Base-by-base conservation (phyloP, 2,329 filamentous ascomycete species). In the Fusarium transvaalense region DNA sequence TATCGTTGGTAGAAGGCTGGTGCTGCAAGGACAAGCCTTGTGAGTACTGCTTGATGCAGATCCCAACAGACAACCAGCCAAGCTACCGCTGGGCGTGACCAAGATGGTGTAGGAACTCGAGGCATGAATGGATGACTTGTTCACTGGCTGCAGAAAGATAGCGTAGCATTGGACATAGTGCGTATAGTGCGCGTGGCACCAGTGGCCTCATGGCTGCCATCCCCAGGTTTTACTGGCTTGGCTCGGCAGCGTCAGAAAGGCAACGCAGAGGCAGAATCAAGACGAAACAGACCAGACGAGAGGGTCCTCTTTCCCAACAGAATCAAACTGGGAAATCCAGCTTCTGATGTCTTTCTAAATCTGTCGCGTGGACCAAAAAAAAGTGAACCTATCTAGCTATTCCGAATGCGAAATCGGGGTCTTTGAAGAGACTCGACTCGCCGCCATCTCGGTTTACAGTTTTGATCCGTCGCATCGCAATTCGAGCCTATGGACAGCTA, bases 151-250 rank as follows among this genome's bases (percentile, higher is more conserved):
- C 56, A 56, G 62, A 60, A 21, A 61, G 29, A 34, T 61, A 59
- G 59, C 64, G 64, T 55, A 42, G 45, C 46, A 68, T 37, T 53
- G 46, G 51, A 48, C 64, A 68, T 60, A 70, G 66, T 64, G 59
- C 60, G 50, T 51, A 68, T 60, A 67, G 61, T 56, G 59, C 69
- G 71, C 72, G 72, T 74, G 72, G 72, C 72, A 71, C 71, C 72
- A 71, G 64, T 75, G 61, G 71, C 47, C 71, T 61, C 54, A 61
- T 64, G 61, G 58, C 39, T 48, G 51, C 68, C 57, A 59, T 57
- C 66, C 66, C 66, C 66, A 69, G 66, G 43, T 69, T 69, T 69
- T 63, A 63, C 65, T 68, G 60, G 64, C 60, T 59, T 64, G 54
- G 66, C 59, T 64, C 50, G 43, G 56, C 34, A 62, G 38, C 43